phyloP scores from a whole-genome alignment of 2,329 filamentous ascomycete species.

The Diaporthe capsici region DNA sequence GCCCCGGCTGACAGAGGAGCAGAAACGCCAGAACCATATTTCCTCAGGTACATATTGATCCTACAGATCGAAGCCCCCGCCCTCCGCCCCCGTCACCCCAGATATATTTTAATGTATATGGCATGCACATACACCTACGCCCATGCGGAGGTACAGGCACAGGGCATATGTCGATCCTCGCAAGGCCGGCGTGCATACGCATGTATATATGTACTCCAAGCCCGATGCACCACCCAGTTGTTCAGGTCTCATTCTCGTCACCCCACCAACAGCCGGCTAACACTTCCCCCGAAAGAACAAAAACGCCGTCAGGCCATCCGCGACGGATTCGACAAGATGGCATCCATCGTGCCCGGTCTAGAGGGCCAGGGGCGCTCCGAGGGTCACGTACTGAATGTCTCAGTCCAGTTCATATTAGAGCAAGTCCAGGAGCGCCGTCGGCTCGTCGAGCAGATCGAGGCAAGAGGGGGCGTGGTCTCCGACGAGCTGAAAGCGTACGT shows the following conservation, averaged over 20 bases:
- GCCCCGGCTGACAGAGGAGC: constrained; percentile 54
- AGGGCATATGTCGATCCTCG: not conserved
- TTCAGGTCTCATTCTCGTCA: not conserved
- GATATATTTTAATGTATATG: not conserved
- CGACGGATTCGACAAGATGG: constrained; percentile 85
- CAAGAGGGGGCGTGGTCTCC: constrained; percentile 69
- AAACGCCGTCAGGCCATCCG: constrained; percentile 73
- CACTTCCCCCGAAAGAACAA: constrained; percentile 48
- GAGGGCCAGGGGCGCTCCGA: constrained; percentile 89
- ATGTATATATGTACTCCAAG: not conserved
- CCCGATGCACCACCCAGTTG: not conserved
- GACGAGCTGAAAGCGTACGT: constrained; percentile 47
- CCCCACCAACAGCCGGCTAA: not conserved
- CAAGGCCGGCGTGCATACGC: too few species aligned
- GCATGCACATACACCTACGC: not conserved
- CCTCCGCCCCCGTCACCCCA: too few species aligned
- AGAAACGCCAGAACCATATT: constrained; percentile 57
- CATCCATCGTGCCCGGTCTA: constrained; percentile 84
- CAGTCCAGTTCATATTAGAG: constrained; percentile 75
- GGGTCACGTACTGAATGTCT: constrained; percentile 82
- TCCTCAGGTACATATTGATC: constrained; percentile 48
- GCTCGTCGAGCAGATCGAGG: constrained; percentile 72
- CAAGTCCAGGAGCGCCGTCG: constrained; percentile 71
- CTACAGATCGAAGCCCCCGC: not conserved
- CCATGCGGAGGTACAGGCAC: not conserved